phyloP scores from a whole-genome alignment of 805 yeast genomes.

The Ogataea ganodermae region DNA sequence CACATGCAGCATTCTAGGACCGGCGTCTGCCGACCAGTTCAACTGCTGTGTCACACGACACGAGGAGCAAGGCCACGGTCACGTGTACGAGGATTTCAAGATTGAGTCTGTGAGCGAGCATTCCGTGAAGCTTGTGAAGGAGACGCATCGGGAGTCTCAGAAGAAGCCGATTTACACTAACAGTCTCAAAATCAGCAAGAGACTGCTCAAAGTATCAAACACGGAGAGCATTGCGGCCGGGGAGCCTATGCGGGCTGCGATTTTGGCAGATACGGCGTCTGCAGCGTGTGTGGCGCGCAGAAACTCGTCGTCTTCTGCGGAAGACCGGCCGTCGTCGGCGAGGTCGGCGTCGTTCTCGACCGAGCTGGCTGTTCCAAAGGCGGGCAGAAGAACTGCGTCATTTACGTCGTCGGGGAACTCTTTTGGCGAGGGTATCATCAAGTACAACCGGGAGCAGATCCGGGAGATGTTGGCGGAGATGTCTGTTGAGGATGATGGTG shows the following conservation, averaged over 20 bases:
- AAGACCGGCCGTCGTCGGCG: conserved; percentile 9
- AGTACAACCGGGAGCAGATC: conserved; percentile 36
- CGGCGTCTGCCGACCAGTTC: not conserved
- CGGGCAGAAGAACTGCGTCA: conserved; percentile 26
- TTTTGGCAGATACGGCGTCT: conserved; percentile 8
- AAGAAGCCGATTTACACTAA: conserved; percentile 30
- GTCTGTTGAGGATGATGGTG: conserved; percentile 20
- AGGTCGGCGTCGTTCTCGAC: not conserved
- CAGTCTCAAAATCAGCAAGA: conserved; percentile 17
- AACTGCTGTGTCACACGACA: conserved; percentile 24
- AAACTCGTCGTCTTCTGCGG: not conserved
- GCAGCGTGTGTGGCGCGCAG: not conserved
- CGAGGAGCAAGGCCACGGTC: conserved; percentile 10
- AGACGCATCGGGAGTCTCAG: conserved; percentile 24
- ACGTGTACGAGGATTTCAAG: conserved; percentile 30
- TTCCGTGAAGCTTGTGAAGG: conserved; percentile 24
- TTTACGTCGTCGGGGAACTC: conserved; percentile 39
- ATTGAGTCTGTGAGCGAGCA: conserved; percentile 23
- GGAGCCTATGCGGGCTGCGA: conserved; percentile 12
- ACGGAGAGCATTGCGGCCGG: conserved; percentile 11
- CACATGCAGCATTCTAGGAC: conserved; percentile 22
- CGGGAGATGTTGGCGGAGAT: conserved; percentile 35
- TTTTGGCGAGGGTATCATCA: conserved; percentile 39
- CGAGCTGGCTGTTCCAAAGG: conserved; percentile 1
- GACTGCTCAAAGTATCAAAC: conserved; percentile 26